Percentiles rank a stretch among this genome's conserved stretches.
Evolutionary conservation across 192 early-diverging fungal species (phyloP).

Genomic region (Gryganskiella cystojenkinii): DNA sequence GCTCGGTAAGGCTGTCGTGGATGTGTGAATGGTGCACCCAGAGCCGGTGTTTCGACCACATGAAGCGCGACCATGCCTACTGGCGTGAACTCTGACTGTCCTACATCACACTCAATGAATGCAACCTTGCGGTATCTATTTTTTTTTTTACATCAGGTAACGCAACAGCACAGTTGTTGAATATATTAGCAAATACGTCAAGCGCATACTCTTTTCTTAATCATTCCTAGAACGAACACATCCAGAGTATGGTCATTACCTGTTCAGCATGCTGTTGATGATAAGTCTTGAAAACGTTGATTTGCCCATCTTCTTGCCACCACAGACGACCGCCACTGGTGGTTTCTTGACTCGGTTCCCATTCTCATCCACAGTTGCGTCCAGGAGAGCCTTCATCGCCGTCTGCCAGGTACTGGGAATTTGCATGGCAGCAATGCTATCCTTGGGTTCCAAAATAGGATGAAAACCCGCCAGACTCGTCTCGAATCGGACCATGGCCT

Average conservation of each 20-base stretch:
- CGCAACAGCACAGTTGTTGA: not conserved
- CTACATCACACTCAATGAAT: conserved; percentile 92
- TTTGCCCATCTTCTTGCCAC: conserved; percentile 88
- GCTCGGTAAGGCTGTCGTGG: conserved; percentile 68
- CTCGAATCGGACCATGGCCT: conserved; percentile 21
- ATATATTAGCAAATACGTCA: not conserved
- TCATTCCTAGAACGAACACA: no score
- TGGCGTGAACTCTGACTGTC: conserved; percentile 91
- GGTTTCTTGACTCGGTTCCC: conserved; percentile 20
- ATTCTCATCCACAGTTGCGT: conserved; percentile 24
- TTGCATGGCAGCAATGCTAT: conserved; percentile 21
- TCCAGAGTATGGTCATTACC: no score
- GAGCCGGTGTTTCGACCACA: conserved; percentile 71
- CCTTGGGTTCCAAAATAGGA: conserved; percentile 52
- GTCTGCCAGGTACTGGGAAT: conserved; percentile 25
- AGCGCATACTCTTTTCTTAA: no score
- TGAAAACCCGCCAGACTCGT: conserved; percentile 57
- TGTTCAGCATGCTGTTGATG: conserved; percentile 78
- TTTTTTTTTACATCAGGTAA: conserved; percentile 1
- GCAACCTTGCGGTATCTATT: conserved; percentile 75
- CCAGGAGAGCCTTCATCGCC: conserved; percentile 24
- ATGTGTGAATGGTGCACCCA: conserved; percentile 91
- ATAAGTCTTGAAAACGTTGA: conserved; percentile 86
- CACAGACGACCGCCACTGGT: conserved; percentile 75
- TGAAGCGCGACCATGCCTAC: conserved; percentile 85